Evolutionary conservation across 78 protist genomes (phyloP).

Genomic region (Dictyostelium purpureum): DNA sequence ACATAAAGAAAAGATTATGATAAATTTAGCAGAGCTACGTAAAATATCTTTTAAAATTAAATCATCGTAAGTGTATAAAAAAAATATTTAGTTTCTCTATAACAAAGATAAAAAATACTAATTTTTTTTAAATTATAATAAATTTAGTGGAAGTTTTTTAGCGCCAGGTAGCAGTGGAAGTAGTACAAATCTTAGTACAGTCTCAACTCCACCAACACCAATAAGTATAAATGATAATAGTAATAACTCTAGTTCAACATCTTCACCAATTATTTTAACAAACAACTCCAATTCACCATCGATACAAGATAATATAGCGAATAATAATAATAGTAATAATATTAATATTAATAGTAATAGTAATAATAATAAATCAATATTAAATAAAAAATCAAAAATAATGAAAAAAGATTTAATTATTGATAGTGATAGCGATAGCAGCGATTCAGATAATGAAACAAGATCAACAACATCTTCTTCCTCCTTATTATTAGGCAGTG

Average conservation of each 20-base stretch:
- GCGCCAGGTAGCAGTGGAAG: neutral
- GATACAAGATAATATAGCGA: neutral
- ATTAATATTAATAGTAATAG: neutral
- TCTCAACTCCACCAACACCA: conserved; percentile 9
- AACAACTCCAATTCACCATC: neutral
- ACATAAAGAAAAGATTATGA: conserved; percentile 26
- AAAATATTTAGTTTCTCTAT: neutral
- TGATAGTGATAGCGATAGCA: neutral
- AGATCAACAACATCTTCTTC: neutral
- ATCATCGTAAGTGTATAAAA: neutral
- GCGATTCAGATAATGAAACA: conserved; percentile 1
- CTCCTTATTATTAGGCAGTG: neutral
- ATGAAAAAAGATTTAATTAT: neutral
- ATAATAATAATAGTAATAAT: neutral
- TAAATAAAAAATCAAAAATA: neutral
- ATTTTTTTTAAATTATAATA: neutral
- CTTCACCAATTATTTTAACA: neutral
- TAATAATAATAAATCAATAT: neutral
- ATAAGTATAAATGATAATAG: neutral
- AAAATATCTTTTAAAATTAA: conserved; percentile 17
- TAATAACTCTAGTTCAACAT: neutral
- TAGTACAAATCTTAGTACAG: neutral
- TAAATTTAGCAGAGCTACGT: conserved; percentile 36
- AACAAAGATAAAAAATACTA: too few relatives aligned
- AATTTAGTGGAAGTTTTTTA: neutral